A percentile compares a stretch with the other conserved stretches of the same genome.
Evolutionary conservation across 306 rosid genomes (phyloP).

Genomic region (Morella rubra): DNA sequence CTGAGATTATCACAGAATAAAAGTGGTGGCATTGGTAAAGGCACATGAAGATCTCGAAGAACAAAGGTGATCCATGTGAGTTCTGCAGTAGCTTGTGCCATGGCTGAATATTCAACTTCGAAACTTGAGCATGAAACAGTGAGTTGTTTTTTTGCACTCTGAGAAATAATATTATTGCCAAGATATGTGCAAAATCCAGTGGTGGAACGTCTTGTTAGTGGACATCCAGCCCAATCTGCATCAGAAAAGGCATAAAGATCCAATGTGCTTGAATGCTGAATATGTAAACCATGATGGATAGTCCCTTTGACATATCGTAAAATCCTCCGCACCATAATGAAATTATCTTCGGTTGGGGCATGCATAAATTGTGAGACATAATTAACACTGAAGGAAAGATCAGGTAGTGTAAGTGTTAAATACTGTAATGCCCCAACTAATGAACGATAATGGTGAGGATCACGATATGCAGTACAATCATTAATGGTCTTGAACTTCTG

Average conservation of each 20-base stretch:
- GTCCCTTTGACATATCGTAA: background rate
- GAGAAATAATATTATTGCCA: background rate
- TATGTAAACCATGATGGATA: background rate
- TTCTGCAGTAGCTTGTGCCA: background rate
- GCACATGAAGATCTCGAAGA: background rate
- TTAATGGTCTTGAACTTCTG: background rate
- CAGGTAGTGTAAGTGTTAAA: too few species aligned
- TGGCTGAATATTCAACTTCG: background rate
- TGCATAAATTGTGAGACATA: too few species aligned
- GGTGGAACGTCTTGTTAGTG: background rate
- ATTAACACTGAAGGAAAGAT: too few species aligned
- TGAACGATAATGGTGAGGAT: too few species aligned
- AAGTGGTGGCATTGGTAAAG: background rate
- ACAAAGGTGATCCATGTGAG: background rate
- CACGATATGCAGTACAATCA: too few species aligned
- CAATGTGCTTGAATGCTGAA: background rate
- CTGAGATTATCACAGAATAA: background rate
- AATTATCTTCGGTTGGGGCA: background rate
- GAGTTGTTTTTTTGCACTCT: background rate
- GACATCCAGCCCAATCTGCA: background rate
- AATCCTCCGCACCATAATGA: background rate
- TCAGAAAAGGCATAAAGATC: background rate
- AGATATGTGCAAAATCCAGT: background rate
- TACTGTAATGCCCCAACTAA: too few species aligned
- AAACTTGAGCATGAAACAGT: background rate